Conservation (phyloP, 768 basidiomycete genomes). For the Dentipellis sp. region DNA sequence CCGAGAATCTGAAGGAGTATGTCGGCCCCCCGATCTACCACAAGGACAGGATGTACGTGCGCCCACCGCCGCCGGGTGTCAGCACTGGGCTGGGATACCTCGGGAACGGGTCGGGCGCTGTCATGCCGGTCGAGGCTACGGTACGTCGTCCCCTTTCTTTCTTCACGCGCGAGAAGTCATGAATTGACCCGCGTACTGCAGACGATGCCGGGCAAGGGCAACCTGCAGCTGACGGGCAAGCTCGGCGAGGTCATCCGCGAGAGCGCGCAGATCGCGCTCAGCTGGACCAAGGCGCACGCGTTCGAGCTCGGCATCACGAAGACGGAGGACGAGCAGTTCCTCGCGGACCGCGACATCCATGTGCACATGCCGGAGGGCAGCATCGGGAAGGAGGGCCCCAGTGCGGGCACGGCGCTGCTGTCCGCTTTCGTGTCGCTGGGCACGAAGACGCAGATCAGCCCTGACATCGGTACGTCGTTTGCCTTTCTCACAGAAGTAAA, state of each 20-base stretch:
- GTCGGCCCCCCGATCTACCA: slow-evolving; percentile 95
- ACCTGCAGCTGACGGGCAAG: slow-evolving; percentile 89
- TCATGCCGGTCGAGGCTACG: slow-evolving; percentile 95
- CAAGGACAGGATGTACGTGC: slow-evolving; percentile 83
- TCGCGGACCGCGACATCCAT: slow-evolving; percentile 84
- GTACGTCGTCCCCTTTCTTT: slow-evolving; percentile 33
- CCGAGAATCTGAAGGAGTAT: slow-evolving; percentile 89
- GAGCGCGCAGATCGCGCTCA: slow-evolving; percentile 88
- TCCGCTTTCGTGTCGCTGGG: slow-evolving; percentile 89
- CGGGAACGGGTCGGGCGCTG: slow-evolving; percentile 92
- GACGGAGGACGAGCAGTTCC: slow-evolving; percentile 60
- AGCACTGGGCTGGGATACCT: slow-evolving; percentile 92
- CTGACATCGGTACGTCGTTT: slow-evolving; percentile 70
- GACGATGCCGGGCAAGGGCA: slow-evolving; percentile 96
- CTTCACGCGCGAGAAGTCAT: too few relatives aligned
- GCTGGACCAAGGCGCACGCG: slow-evolving; percentile 90
- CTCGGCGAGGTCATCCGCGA: slow-evolving; percentile 97
- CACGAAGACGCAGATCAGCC: slow-evolving; percentile 73
- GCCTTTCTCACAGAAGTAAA: neutral
- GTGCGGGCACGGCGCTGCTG: slow-evolving; percentile 90
- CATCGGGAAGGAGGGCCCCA: slow-evolving; percentile 92
- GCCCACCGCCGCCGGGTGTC: slow-evolving; percentile 81
- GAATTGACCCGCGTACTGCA: slow-evolving; percentile 19
- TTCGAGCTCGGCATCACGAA: slow-evolving; percentile 81
- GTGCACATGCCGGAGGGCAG: slow-evolving; percentile 96